Base-by-base conservation (phyloP, 73 alveolate genomes). In the Uronychia setigera region DNA sequence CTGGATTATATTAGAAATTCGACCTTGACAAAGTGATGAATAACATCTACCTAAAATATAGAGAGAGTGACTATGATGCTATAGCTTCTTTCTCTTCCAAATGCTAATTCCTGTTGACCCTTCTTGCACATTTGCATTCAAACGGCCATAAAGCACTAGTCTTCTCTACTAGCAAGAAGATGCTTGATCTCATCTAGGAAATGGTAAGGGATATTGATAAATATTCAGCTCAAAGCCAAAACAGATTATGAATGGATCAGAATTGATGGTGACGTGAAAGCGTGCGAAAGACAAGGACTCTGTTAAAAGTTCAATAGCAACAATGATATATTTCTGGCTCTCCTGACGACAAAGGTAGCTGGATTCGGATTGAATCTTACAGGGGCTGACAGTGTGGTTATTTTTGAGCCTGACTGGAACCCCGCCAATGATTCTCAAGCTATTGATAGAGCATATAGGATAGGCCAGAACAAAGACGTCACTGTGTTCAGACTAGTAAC, bases 361-460 rank as follows among this genome's bases (percentile, higher is more conserved):
- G 98, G 98, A 26, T 80, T 91, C 57, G 98, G 98, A 19, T 85
- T 94, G 60, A 91, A 89, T 31, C 91, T 91, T 27, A 94, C 96
- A 27, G 96, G 94, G 1, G 98, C 98, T 60, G 82, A 94, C 83
- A 59, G 98, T 1, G 98, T 91, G 29, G 90, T 94, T 30, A 77
- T 94, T 46, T 89, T 91, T 1, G 98, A 94, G 58, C 98, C 98
- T 14, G 96, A 93, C 32, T 94, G 98, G 98, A 94, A 91, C 84
- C 98, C 98, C 0, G 92, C 98, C 25, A 92, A 91, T 59, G 98
- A 94, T 59, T 85, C 88, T 29, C 92, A 94, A 78, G 98, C 98
- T 46, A 91, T 94, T 31, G 98, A 94, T 57, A 76, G 98, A 25
- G 93, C 87, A 0, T 92, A 93, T 58, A 77, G 98, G 26, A 87